These are phyloP conservation scores for Aspergillus pseudoviridinutans DNA, from an alignment of 2,329 filamentous ascomycete genomes.

Conservation along the genomic window DNA sequence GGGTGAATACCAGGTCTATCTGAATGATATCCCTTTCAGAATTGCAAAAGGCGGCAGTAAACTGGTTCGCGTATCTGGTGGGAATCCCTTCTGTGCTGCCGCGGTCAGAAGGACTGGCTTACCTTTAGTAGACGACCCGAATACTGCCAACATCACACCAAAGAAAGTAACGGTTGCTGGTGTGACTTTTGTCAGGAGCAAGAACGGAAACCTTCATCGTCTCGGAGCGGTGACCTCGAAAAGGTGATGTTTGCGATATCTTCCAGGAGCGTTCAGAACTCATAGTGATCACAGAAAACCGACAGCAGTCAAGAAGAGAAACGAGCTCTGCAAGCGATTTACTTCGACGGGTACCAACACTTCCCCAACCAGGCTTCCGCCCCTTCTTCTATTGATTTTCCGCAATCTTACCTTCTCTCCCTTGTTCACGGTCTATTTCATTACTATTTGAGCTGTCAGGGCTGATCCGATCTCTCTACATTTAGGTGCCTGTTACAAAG, in stretches of 20 bases:
- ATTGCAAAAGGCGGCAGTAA: conserved; percentile 78
- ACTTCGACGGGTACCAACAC: conserved; percentile 51
- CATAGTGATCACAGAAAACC: conserved; percentile 25
- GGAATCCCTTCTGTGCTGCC: conserved; percentile 27
- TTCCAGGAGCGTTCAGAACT: conserved; percentile 12
- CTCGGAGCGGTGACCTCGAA: conserved; percentile 70
- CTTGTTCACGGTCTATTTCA: background rate
- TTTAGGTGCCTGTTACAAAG: conserved; percentile 78
- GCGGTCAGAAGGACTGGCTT: conserved; percentile 41
- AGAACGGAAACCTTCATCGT: conserved; percentile 80
- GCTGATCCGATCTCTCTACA: conserved; percentile 30
- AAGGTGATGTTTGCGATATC: conserved; percentile 54
- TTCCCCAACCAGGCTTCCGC: conserved; percentile 24
- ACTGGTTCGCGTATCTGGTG: conserved; percentile 69
- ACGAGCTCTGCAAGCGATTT: conserved; percentile 68
- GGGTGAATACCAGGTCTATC: conserved; percentile 58
- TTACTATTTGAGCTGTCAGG: conserved; percentile 30
- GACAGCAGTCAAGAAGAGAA: conserved; percentile 61
- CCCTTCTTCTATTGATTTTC: conserved; percentile 8
- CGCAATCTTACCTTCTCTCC: conserved; percentile 16
- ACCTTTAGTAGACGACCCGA: conserved; percentile 50
- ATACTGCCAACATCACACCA: conserved; percentile 64
- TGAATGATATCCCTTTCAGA: conserved; percentile 70
- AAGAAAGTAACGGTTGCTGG: conserved; percentile 70
- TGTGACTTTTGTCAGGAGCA: conserved; percentile 79